phyloP scores from a whole-genome alignment of 2,329 filamentous ascomycete species.

The Plectosphaerella cucumerina region DNA sequence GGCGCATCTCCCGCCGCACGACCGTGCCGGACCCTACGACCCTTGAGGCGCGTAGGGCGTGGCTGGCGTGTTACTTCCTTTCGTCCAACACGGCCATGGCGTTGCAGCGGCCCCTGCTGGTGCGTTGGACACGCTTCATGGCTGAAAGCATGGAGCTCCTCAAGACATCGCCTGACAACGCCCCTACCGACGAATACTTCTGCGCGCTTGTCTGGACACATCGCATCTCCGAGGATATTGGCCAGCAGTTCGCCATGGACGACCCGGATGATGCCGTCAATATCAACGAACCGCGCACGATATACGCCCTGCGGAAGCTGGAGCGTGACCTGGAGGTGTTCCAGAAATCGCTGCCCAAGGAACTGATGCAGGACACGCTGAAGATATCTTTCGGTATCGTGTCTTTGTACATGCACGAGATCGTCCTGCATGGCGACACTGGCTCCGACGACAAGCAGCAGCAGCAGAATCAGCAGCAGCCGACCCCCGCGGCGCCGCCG shows the following conservation, averaged over 20 bases:
- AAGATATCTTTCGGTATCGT: slow-evolving; percentile 61
- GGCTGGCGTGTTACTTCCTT: slow-evolving; percentile 57
- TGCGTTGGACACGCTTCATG: slow-evolving; percentile 59
- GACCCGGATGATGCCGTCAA: slow-evolving; percentile 51
- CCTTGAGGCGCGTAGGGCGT: slow-evolving; percentile 53
- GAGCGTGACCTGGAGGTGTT: slow-evolving; percentile 62
- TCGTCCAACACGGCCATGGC: slow-evolving; percentile 58
- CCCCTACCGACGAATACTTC: slow-evolving; percentile 52
- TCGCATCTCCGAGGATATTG: slow-evolving; percentile 64
- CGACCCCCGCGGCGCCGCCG: slow-evolving; percentile 45
- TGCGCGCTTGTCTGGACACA: slow-evolving; percentile 58
- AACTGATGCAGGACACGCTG: slow-evolving; percentile 54
- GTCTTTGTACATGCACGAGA: slow-evolving; percentile 72
- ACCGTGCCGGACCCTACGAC: slow-evolving; percentile 46
- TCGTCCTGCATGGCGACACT: slow-evolving; percentile 63
- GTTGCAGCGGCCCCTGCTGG: slow-evolving; percentile 54
- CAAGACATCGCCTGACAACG: slow-evolving; percentile 48
- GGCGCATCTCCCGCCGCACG: slow-evolving; percentile 35
- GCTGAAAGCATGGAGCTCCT: slow-evolving; percentile 54
- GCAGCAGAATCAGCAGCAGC: slow-evolving; percentile 28
- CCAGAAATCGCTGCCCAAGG: slow-evolving; percentile 45
- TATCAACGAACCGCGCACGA: slow-evolving; percentile 59
- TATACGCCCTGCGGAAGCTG: slow-evolving; percentile 61
- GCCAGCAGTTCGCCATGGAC: slow-evolving; percentile 62
- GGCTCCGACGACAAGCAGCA: slow-evolving; percentile 48